Conservation (phyloP, 176 grass and related monocot genomes). For the Carex littledalei region DNA sequence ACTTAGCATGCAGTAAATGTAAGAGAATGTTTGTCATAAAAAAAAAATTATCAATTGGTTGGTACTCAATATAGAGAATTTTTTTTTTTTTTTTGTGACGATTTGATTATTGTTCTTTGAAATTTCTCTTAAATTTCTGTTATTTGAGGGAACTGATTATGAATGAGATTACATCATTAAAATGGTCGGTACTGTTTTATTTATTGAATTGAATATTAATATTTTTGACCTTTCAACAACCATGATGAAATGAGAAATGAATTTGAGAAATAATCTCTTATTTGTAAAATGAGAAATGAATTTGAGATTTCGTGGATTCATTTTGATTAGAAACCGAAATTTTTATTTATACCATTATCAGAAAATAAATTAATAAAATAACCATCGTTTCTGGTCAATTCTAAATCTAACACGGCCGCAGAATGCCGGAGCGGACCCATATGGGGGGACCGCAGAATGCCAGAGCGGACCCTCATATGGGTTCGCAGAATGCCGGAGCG, state of each 20-base stretch:
- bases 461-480: too few relatives aligned
- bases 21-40: conserved; percentile 6
- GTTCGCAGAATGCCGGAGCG: too few relatives aligned
- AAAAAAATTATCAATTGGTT: neutral
- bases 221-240: neutral
- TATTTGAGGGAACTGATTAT: neutral
- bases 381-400: too few relatives aligned
- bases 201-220: neutral
- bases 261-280: too few relatives aligned
- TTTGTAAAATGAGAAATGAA: too few relatives aligned
- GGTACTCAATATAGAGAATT: neutral
- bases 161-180: neutral
- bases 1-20: neutral
- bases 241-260: neutral
- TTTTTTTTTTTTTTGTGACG: neutral
- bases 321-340: too few relatives aligned
- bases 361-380: too few relatives aligned
- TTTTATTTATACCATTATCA: too few relatives aligned
- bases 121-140: neutral
- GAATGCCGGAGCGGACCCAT: too few relatives aligned
- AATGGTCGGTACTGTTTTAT: neutral
- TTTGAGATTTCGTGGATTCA: too few relatives aligned
- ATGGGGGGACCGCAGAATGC: too few relatives aligned
- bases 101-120: neutral
- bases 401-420: too few relatives aligned